Evolutionary conservation across 2,329 filamentous ascomycete genomes (phyloP).

Genomic region (Aspergillus oerlinghausenensis): DNA sequence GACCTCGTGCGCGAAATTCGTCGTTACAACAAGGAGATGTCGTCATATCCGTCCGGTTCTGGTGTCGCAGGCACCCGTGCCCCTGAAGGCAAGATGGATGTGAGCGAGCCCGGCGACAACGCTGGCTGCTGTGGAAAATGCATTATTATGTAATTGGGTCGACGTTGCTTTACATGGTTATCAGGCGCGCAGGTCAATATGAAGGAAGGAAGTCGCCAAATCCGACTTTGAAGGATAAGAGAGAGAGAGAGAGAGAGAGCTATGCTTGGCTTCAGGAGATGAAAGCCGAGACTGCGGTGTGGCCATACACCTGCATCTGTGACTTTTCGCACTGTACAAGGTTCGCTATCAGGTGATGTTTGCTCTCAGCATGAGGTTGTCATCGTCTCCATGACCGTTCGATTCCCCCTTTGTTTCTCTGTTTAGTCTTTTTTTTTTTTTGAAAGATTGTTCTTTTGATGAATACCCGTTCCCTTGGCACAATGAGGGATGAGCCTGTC

Average conservation of each 20-base stretch:
- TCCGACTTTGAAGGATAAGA: conserved; percentile 5
- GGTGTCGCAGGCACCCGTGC: conserved; percentile 58
- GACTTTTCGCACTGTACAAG: conserved; percentile 22
- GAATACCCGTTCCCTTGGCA: conserved; percentile 18
- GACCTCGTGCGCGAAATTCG: conserved; percentile 97
- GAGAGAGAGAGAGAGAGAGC: conserved; percentile 13
- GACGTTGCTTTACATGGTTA: conserved; percentile 11
- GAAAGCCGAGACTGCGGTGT: conserved; percentile 18
- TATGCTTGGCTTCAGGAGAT: conserved; percentile 13
- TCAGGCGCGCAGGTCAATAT: conserved; percentile 17
- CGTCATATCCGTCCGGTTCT: conserved; percentile 71
- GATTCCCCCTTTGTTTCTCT: conserved; percentile 37
- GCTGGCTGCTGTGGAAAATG: conserved; percentile 80
- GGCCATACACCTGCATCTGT: conserved; percentile 18
- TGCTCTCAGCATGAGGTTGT: conserved; percentile 29
- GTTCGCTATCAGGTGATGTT: conserved; percentile 26
- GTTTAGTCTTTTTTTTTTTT: conserved; percentile 19
- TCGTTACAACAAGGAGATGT: conserved; percentile 98
- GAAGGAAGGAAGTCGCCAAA: conserved; percentile 13
- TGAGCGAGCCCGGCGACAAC: conserved; percentile 52
- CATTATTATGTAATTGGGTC: conserved; percentile 63
- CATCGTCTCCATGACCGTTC: conserved; percentile 38
- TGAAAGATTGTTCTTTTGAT: conserved; percentile 27
- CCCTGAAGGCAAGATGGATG: conserved; percentile 67
- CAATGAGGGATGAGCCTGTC: conserved; percentile 27